Conservation (phyloP, 169 alveolate species). For the Plasmodium ovale region DNA sequence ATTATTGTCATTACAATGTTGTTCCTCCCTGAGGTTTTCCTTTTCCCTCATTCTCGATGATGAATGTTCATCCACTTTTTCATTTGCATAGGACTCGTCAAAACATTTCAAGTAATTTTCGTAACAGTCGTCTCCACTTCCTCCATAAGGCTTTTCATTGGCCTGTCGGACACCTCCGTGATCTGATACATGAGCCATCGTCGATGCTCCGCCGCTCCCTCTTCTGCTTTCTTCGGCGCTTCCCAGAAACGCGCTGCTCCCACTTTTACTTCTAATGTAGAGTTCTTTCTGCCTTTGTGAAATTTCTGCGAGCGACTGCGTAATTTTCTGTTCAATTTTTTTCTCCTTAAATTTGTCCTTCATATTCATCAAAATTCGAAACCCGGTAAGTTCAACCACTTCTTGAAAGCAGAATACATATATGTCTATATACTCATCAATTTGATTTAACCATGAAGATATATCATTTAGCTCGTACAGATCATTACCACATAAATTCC, state of each 20-base stretch:
- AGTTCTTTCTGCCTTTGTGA: conserved; percentile 72
- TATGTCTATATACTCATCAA: conserved; percentile 75
- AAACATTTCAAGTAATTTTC: conserved; percentile 5
- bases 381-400: conserved; percentile 78
- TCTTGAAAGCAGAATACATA: conserved; percentile 85
- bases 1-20: conserved; percentile 17
- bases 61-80: neutral
- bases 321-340: conserved; percentile 69
- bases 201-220: neutral
- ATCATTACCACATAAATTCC: conserved; percentile 84
- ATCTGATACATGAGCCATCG: neutral
- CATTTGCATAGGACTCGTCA: neutral
- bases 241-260: conserved; percentile 2
- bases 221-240: neutral
- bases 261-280: conserved; percentile 12
- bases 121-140: neutral
- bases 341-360: conserved; percentile 69
- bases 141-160: neutral
- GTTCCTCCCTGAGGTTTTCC: neutral
- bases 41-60: neutral
- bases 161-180: neutral
- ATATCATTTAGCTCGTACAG: conserved; percentile 79
- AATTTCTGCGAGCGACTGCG: conserved; percentile 49
- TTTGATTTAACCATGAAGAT: conserved; percentile 79
- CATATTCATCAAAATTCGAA: conserved; percentile 72